These are phyloP conservation scores for Periconia digitata DNA, from an alignment of 2,329 filamentous ascomycete genomes.

Conservation along the genomic window DNA sequence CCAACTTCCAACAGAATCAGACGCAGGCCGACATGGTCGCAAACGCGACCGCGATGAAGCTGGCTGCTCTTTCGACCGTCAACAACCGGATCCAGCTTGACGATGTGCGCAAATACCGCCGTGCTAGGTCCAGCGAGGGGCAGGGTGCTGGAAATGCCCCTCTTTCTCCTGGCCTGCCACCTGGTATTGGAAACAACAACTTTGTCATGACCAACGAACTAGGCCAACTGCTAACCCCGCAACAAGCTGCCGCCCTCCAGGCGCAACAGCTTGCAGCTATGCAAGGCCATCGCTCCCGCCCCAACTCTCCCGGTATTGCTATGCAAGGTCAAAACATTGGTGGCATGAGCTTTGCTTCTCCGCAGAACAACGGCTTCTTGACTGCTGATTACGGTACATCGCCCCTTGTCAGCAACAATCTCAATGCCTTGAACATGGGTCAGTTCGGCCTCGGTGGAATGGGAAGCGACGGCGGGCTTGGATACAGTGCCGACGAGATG, in stretches of 20 bases:
- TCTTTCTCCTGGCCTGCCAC: constrained; percentile 65
- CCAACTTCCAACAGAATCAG: constrained; percentile 69
- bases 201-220: constrained; percentile 95
- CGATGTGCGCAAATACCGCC: constrained; percentile 94
- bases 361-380: constrained; percentile 92
- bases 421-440: constrained; percentile 70
- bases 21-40: constrained; percentile 96
- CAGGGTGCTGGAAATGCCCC: constrained; percentile 61
- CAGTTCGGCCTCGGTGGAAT: constrained; percentile 60
- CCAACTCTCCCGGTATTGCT: constrained; percentile 83
- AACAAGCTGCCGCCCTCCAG: constrained; percentile 55
- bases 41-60: constrained; percentile 98
- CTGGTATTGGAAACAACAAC: constrained; percentile 66
- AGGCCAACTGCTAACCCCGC: constrained; percentile 75
- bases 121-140: constrained; percentile 84
- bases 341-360: constrained; percentile 74
- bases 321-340: constrained; percentile 67
- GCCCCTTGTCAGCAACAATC: constrained; percentile 65
- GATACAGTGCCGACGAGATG: constrained; percentile 89
- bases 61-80: constrained; percentile 93
- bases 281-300: constrained; percentile 80
- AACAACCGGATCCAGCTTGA: constrained; percentile 98
- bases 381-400: constrained; percentile 79
- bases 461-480: constrained; percentile 57
- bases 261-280: constrained; percentile 81